A percentile compares a stretch with the other conserved stretches of the same genome.
Conservation (phyloP, 1,284 basidiomycete genomes). For the Leccinum fallax region DNA sequence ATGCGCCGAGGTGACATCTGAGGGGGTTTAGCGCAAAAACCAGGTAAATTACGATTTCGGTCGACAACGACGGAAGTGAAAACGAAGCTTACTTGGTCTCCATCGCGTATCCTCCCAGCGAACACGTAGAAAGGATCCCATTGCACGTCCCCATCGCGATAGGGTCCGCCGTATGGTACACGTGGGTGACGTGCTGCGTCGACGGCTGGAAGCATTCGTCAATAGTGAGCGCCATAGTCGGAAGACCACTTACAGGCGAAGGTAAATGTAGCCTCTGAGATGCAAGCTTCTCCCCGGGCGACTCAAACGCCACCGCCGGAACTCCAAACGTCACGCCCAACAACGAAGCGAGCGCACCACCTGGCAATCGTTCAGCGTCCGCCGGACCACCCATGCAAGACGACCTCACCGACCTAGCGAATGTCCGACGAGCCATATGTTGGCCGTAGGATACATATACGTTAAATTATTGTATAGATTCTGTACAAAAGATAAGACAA, state of each 20-base stretch:
- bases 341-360: slow-evolving; percentile 85
- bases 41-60: neutral
- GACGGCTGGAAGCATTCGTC: slow-evolving; percentile 52
- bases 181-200: slow-evolving; percentile 74
- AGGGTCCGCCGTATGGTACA: slow-evolving; percentile 88
- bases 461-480: slow-evolving; percentile 94
- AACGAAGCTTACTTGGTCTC: slow-evolving; percentile 57
- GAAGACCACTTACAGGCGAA: slow-evolving; percentile 53
- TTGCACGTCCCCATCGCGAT: slow-evolving; percentile 85
- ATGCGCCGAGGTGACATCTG: slow-evolving; percentile 83
- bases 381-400: neutral
- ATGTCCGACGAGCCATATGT: slow-evolving; percentile 94
- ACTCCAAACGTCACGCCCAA: slow-evolving; percentile 91
- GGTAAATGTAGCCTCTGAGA: slow-evolving; percentile 89
- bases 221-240: neutral
- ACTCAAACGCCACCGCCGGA: slow-evolving; percentile 88
- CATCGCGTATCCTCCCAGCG: slow-evolving; percentile 77
- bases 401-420: slow-evolving; percentile 47
- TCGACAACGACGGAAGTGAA: slow-evolving; percentile 2
- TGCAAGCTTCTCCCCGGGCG: slow-evolving; percentile 90
- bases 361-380: slow-evolving; percentile 34
- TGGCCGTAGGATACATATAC: slow-evolving; percentile 90
- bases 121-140: slow-evolving; percentile 73
- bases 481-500: slow-evolving; percentile 40
- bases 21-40: neutral